Evolutionary conservation across 768 basidiomycete genomes (phyloP), one percentile per base, ranked within the genome.

Genomic region (Mycena polygramma): DNA sequence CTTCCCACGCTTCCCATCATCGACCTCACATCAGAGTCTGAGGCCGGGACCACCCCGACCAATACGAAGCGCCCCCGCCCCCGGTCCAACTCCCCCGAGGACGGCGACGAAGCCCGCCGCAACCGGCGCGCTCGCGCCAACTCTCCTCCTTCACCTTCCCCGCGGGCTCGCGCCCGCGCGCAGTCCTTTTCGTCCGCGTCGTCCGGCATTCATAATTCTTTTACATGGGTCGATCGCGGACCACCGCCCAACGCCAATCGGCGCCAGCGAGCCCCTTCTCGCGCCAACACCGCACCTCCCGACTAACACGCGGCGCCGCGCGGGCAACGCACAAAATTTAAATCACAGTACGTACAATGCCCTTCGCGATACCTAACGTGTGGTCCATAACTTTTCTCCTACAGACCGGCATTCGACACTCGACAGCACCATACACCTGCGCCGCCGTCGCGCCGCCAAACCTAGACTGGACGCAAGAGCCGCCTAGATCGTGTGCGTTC

Each of bases 231-330:
- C 66, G 72, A 73, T 36, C 69, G 49, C 48, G 68, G 69, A 24
- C 69, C 72, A 4, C 69, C 68, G 2, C 72, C 72, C 35, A 70
- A 70, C 57, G 57, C 37, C 43, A 57, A 43, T 14, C 51, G 10
- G 37, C 65, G 52, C 52, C 57, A 57, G 20, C 68, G 72, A 14
- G 45, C 72, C 13, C 72, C 69, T 51, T 73, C 72, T 35, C 64
- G 72, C 39, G 72, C 72, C 63, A 70, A 73, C 63, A 70, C 72
- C 22, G 72, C 72, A 11, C 72, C 72, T 30, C 72, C 72, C 61
- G 72, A 73, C 72, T 73, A 62, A 63, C 69, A 13, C 63, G 62
- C 5, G 53, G 52, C 37, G 45, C 66, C n/a, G 41, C 36, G 54
- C 48, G 63, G 26, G 37, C 68, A 51, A 53, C 63, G 68, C 61